A percentile compares a stretch with the other conserved stretches of the same genome.
phyloP scores from a whole-genome alignment of 768 basidiomycete species.

The Paxillus ammoniavirescens region DNA sequence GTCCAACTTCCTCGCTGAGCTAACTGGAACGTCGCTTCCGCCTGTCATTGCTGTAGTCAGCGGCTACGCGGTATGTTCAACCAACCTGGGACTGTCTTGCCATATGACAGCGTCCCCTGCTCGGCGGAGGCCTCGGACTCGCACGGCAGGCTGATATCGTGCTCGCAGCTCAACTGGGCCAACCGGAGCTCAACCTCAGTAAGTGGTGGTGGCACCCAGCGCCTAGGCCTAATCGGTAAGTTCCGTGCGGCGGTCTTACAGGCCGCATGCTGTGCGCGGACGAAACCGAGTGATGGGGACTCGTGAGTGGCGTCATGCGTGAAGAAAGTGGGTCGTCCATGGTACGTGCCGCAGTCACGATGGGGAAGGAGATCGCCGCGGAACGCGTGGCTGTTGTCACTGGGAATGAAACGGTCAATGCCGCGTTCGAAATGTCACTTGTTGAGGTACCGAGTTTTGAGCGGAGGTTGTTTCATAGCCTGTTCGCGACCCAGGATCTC shows the following conservation, averaged over 20 bases:
- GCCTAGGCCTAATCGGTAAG: slow-evolving; percentile 85
- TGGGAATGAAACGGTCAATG: slow-evolving; percentile 92
- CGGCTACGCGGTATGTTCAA: slow-evolving; percentile 77
- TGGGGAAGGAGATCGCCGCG: slow-evolving; percentile 75
- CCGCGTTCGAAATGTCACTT: slow-evolving; percentile 82
- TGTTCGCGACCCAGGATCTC: slow-evolving; percentile 94
- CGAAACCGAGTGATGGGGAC: slow-evolving; percentile 86
- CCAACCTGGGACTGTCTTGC: neutral
- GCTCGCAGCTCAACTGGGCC: slow-evolving; percentile 92
- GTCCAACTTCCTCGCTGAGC: slow-evolving; percentile 80
- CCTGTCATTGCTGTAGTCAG: slow-evolving; percentile 96
- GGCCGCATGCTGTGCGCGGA: slow-evolving; percentile 77
- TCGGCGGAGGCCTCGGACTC: slow-evolving; percentile 96
- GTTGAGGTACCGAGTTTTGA: slow-evolving; percentile 85
- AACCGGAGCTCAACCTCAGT: slow-evolving; percentile 96
- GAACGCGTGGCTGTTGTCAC: slow-evolving; percentile 82
- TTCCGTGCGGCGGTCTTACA: slow-evolving; percentile 91
- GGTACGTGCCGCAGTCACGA: slow-evolving; percentile 84
- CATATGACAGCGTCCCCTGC: neutral
- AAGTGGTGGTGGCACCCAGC: slow-evolving; percentile 94
- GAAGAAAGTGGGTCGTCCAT: slow-evolving; percentile 82
- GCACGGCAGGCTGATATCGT: slow-evolving; percentile 97
- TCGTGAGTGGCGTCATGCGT: slow-evolving; percentile 77
- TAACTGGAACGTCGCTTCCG: slow-evolving; percentile 73
- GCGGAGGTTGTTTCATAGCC: slow-evolving; percentile 82